Conservation (phyloP, 2,329 filamentous ascomycete genomes). For the Xylariaceae sp. region DNA sequence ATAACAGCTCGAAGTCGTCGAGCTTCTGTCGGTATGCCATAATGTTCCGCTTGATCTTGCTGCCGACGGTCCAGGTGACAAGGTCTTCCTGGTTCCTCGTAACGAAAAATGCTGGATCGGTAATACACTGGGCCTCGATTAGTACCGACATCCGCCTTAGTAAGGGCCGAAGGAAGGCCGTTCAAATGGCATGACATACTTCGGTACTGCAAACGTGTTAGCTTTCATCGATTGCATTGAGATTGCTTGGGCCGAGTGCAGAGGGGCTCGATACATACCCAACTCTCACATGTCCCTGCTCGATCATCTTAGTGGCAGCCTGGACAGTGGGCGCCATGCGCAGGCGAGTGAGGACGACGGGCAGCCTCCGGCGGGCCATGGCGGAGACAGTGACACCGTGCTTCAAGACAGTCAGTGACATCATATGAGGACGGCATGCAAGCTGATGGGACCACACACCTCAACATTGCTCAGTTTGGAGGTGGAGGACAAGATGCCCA, state of each 20-base stretch:
- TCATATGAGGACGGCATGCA: background rate
- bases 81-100: conserved; percentile 91
- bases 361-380: conserved; percentile 77
- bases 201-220: background rate
- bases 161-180: background rate
- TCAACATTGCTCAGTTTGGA: conserved; percentile 78
- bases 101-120: conserved; percentile 84
- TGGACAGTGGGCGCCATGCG: conserved; percentile 87
- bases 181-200: background rate
- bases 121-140: conserved; percentile 44
- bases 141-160: background rate
- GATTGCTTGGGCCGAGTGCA: no score
- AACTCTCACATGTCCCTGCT: conserved; percentile 89
- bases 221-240: background rate
- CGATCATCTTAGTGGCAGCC: conserved; percentile 74
- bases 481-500: conserved; percentile 75
- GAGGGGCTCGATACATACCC: conserved; percentile 38
- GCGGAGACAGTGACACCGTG: conserved; percentile 83
- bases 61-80: conserved; percentile 91
- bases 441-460: background rate
- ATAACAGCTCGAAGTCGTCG: conserved; percentile 92
- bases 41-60: conserved; percentile 95
- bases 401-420: conserved; percentile 35
- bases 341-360: conserved; percentile 85
- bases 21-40: conserved; percentile 92